Conservation (phyloP, 805 yeast species). For the Wickerhamiella alocasiicola region DNA sequence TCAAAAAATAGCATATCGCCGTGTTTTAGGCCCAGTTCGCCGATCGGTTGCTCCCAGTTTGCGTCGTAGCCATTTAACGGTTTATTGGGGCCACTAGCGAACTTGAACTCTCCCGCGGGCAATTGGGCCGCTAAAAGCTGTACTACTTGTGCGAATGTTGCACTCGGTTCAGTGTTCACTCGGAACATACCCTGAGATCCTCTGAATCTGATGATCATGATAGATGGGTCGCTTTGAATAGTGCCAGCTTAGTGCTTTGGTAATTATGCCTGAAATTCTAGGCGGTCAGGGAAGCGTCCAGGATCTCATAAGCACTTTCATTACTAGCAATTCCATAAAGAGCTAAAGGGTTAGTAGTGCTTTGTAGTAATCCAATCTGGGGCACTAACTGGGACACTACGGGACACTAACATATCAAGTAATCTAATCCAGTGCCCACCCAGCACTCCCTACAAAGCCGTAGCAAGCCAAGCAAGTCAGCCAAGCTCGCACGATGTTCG, state of each 20-base stretch:
- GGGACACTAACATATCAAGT: too few relatives aligned
- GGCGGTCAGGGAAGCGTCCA: too few relatives aligned
- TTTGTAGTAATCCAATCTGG: too few relatives aligned
- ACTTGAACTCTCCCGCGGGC: conserved; percentile 21
- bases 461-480: too few relatives aligned
- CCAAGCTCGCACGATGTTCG: too few relatives aligned
- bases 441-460: too few relatives aligned
- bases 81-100: conserved; percentile 36
- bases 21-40: conserved; percentile 33
- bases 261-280: not conserved
- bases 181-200: conserved; percentile 76
- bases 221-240: too few relatives aligned
- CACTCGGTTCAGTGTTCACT: conserved; percentile 37
- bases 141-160: conserved; percentile 35
- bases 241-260: not conserved
- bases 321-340: too few relatives aligned
- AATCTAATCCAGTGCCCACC: too few relatives aligned
- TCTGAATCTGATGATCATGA: conserved; percentile 62
- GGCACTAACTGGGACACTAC: too few relatives aligned
- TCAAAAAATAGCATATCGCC: conserved; percentile 44
- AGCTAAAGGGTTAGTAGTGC: too few relatives aligned
- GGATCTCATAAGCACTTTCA: too few relatives aligned
- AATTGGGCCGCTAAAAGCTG: conserved; percentile 28
- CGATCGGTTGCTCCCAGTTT: conserved; percentile 29
- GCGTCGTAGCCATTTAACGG: conserved; percentile 31